A percentile compares a stretch with the other conserved stretches of the same genome.
These are phyloP conservation scores for Cyberlindnera lachancei DNA, from an alignment of 805 yeast species.

Conservation along the genomic window DNA sequence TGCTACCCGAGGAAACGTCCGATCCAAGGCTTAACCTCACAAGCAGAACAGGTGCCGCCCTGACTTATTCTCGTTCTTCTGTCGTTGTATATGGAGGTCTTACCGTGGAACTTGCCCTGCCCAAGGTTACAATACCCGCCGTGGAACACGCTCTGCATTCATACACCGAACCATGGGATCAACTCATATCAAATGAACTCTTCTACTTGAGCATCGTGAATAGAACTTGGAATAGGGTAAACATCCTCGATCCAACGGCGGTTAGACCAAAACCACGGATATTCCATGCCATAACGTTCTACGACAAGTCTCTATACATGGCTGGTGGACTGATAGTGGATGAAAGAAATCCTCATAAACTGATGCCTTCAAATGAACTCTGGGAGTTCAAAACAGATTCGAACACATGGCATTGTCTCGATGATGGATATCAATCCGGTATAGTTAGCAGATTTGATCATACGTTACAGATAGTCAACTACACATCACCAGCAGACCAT, in stretches of 20 bases:
- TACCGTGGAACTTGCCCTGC: slow-evolving; percentile 38
- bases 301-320: slow-evolving; percentile 44
- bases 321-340: slow-evolving; percentile 57
- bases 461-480: slow-evolving; percentile 35
- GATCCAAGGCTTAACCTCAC: slow-evolving; percentile 50
- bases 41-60: slow-evolving; percentile 63
- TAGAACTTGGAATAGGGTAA: slow-evolving; percentile 46
- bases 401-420: slow-evolving; percentile 46
- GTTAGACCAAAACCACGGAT: slow-evolving; percentile 31
- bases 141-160: slow-evolving; percentile 9
- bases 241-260: slow-evolving; percentile 14
- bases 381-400: slow-evolving; percentile 58
- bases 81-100: slow-evolving; percentile 66
- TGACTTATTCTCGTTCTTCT: slow-evolving; percentile 48
- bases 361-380: slow-evolving; percentile 50
- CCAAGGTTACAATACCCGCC: slow-evolving; percentile 6
- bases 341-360: slow-evolving; percentile 25
- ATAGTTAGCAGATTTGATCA: slow-evolving; percentile 44
- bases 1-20: slow-evolving; percentile 42
- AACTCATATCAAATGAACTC: slow-evolving; percentile 47
- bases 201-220: slow-evolving; percentile 54
- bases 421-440: slow-evolving; percentile 32
- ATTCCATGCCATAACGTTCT: slow-evolving; percentile 49
- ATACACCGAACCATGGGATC: slow-evolving; percentile 5
- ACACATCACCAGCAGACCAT: slow-evolving; percentile 29